These are phyloP conservation scores for Mycena albidolilacea DNA, from an alignment of 768 basidiomycete species.

Conservation along the genomic window DNA sequence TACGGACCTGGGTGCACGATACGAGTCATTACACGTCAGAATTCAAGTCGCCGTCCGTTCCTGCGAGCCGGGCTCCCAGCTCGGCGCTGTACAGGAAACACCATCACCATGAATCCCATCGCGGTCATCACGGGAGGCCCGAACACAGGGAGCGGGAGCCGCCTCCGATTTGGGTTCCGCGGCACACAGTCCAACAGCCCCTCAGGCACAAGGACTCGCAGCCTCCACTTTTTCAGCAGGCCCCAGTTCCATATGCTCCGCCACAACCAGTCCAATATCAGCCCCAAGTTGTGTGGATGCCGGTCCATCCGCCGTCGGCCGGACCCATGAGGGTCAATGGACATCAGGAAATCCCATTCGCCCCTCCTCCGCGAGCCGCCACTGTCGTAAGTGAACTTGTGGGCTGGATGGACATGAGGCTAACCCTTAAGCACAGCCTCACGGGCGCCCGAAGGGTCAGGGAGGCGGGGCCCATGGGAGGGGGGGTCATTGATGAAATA, in stretches of 20 bases:
- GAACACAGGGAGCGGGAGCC: neutral
- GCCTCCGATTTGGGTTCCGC: conserved; percentile 5
- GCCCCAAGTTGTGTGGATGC: neutral
- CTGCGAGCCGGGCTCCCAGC: neutral
- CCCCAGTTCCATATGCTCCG: neutral
- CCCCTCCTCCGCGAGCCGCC: neutral
- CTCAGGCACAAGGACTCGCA: neutral
- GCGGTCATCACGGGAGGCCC: neutral
- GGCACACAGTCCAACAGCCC: neutral
- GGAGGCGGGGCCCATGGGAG: neutral
- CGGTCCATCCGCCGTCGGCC: neutral
- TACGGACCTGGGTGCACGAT: neutral
- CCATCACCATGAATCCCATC: neutral
- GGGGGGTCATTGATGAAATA: neutral
- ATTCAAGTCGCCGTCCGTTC: conserved; percentile 10
- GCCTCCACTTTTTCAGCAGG: neutral
- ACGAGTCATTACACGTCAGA: neutral
- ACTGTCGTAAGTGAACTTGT: neutral
- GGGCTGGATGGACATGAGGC: too few relatives aligned
- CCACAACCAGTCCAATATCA: neutral
- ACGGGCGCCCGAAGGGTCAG: neutral
- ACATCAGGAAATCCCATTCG: neutral
- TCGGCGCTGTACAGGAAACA: neutral
- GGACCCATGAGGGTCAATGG: neutral
- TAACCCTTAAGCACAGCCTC: neutral